Base-by-base conservation (phyloP, 1,139 yeast species). In the Hyphopichia fennica region DNA sequence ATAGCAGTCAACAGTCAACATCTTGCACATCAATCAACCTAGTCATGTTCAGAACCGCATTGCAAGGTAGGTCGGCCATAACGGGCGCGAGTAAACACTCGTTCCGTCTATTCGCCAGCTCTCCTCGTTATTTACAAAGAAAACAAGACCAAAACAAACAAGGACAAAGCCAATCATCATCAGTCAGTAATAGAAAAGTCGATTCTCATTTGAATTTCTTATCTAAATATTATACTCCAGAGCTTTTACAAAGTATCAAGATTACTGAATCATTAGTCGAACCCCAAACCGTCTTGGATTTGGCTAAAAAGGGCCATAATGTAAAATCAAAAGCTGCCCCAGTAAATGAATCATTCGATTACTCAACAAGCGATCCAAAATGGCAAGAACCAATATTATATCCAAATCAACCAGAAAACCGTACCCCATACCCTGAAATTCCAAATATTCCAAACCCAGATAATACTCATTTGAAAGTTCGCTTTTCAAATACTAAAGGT, bases 181-280 rank as follows among this genome's bases (percentile, higher is more conserved):
- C 30, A 10, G 5, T 5, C 5, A 27, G 6, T 5, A 16, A 31
- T 33, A 17, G 6, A 18, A 65, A 63, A 44, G 53, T 57, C 11
- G 53, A 58, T 22, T 58, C 72, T 45, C 95, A 87, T 62, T 53
- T 83, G 47, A 77, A 81, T 39, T 78, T 77, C 49, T 75, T 88
- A 50, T 67, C 79, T 38, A 78, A 87, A 58, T 88, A 81, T 67
- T 88, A 88, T 60, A 79, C 88, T 9, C 89, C 89, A 23, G 84
- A 83, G 44, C 72, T 90, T 41, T 77, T 91, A 49, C 86, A 88
- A 57, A 82, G 95, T 43, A 88, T 91, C 53, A 72, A 87, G 53
- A 75, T 86, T 40, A 86, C 97, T 1, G 96, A 91, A 65, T 72
- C 87, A 4, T 74, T 79, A 31, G 82, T 89, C 41, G 72, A 80